Base-by-base conservation (phyloP, 257 asterid species). In the Gentiana macrophylla region DNA sequence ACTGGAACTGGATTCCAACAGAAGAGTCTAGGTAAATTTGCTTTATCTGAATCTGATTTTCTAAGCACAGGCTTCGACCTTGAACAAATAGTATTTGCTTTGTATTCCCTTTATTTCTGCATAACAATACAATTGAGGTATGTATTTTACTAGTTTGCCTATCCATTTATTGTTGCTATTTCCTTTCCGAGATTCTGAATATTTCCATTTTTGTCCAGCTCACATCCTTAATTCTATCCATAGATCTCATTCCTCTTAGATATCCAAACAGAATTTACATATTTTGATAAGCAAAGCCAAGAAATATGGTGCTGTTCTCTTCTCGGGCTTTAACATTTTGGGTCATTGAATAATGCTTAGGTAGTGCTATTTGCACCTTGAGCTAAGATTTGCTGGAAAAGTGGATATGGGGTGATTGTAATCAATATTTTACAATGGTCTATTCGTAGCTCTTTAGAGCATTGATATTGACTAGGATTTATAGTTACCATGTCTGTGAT, bases 1-100 rank as follows among this genome's bases (percentile, higher is more conserved):
- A 91, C 70, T 91, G 98, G 96, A 87, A 74, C 63, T 87, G 94
- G 94, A 55, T 91, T 72, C 89, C 96, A 8, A 84, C 98, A 8
- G 94, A 86, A 66, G 98, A 91, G 76, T 91, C 98, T 37, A 80
- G 96, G 98, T 86, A 55, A 78, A 57, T 49, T 66, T 56, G 7
- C 37, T 37, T 63, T n/a, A 8, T 57, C 56, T 37, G 24, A n/a
- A 3, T 3, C 8, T 10, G 8, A 35, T 48, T 4, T 24, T 6
- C 34, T 55, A 35, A 10, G 9, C 32, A 24, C 7, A n/a, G 41
- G 24, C 24, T 24, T 24, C 24, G 24, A 24, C 24, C 24, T 24
- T 24, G 24, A 24, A 9, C 3, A 32, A 10, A 8, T 37, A 35
- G 15, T 24, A 44, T 56, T 7, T 9, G 41, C 4, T 1, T 7